Percentiles rank a stretch among this genome's conserved stretches.
These are phyloP conservation scores for Cryptococcus depauperatus DNA, from an alignment of 1,284 basidiomycete species.

Conservation along the genomic window DNA sequence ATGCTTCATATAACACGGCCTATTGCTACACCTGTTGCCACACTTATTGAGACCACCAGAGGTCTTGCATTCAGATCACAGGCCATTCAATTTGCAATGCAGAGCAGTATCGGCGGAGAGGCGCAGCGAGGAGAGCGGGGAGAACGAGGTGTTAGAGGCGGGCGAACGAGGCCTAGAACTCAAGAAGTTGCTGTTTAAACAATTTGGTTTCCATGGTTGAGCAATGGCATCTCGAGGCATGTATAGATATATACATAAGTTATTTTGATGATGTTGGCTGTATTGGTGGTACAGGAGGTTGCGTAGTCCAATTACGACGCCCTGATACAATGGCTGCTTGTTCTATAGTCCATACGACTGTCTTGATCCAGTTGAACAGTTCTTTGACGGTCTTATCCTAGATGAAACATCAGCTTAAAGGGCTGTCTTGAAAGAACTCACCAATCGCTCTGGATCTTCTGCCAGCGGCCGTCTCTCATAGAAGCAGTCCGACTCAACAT, in stretches of 20 bases:
- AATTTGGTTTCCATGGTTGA: neutral
- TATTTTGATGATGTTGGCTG: constrained; percentile 9
- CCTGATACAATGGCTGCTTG: constrained; percentile 42
- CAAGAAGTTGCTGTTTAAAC: constrained; percentile 13
- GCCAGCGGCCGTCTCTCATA: constrained; percentile 17
- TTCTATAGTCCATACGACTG: constrained; percentile 45
- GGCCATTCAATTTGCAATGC: constrained; percentile 76
- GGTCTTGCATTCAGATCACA: constrained; percentile 86
- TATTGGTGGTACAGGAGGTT: no score
- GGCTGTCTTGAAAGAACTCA: no score
- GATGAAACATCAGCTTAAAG: no score
- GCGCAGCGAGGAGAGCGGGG: constrained; percentile 28
- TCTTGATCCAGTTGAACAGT: constrained; percentile 46
- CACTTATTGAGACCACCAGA: constrained; percentile 91
- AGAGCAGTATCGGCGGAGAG: constrained; percentile 22
- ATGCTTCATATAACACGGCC: constrained; percentile 92
- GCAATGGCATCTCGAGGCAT: neutral
- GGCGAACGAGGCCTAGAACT: constrained; percentile 14
- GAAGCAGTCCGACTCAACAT: constrained; percentile 8
- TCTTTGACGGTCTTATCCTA: constrained; percentile 42
- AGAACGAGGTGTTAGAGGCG: constrained; percentile 27
- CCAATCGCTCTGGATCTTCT: constrained; percentile 39
- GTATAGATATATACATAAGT: constrained; percentile 13
- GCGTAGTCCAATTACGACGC: constrained; percentile 20
- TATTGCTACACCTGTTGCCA: constrained; percentile 82